Base-by-base conservation (phyloP, 225 moss, liverwort and hornwort species). In the Climacium dendroides region DNA sequence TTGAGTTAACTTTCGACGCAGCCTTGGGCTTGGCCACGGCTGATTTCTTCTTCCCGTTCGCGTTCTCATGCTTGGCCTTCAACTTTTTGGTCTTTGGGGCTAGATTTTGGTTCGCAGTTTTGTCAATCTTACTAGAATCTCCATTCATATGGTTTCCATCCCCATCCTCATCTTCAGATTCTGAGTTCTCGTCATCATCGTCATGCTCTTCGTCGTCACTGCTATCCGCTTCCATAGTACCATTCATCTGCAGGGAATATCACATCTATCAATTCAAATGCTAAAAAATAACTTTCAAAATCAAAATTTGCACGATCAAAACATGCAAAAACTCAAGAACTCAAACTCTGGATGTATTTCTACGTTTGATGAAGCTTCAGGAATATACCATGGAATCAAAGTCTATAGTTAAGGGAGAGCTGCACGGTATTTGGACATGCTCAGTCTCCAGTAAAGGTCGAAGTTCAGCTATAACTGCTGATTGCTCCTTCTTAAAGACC, bases 391-490 rank as follows among this genome's bases (percentile, higher is more conserved):
- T 78, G 75, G 92, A 80, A 85, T 94, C 92, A 12, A 92, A 85
- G 80, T 96, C 93, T 91, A 98, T 93, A 41, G 88, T 52, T 65
- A 96, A 88, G 69, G 94, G 89, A 78, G 89, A 80, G 70, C 94
- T 94, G 67, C 87, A 85, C 41, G 91, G 89, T 84, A 96, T 87
- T 93, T 94, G 89, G 69, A 93, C 83, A 88, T 98, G 98, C 79
- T 90, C 80, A 45, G 93, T 93, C 43, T 93, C 91, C 66, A 87
- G 35, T 50, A 94, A 82, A 39, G 94, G 87, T 83, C 89, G 92
- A 74, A 98, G 94, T 43, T 88, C 88, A 23, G 93, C 91, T 90
- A 94, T 81, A 23, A 98, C 94, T 81, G 90, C 88, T 23, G 91
- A 90, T 71, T 91, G 89, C 89, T 96, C 98, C 37, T 94, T 91